Evolutionary conservation across 2,329 filamentous ascomycete genomes (phyloP).

Genomic region (Metarhizium humberi): DNA sequence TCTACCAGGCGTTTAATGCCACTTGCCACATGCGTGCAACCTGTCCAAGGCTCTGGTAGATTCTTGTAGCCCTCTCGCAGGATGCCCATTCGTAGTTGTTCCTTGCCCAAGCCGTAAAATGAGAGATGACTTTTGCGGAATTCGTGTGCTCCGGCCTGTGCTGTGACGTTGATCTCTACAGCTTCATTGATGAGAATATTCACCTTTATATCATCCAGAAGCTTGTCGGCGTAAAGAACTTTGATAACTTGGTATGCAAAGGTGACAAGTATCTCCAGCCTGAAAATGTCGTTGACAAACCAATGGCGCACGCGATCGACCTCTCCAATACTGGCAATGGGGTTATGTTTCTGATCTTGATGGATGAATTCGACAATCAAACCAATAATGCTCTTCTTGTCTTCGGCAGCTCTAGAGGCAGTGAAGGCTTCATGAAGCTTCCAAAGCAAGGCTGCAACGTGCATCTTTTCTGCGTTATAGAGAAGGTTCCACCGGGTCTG

Average conservation of each 20-base stretch:
- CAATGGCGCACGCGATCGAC: conserved; percentile 75
- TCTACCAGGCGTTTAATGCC: conserved; percentile 52
- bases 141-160: conserved; percentile 45
- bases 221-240: conserved; percentile 54
- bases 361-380: conserved; percentile 70
- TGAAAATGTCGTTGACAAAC: conserved; percentile 69
- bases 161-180: conserved; percentile 51
- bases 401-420: conserved; percentile 45
- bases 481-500: conserved; percentile 69
- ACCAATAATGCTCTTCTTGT: conserved; percentile 61
- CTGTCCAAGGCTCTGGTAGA: conserved; percentile 81
- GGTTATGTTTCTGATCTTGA: conserved; percentile 63
- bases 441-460: conserved; percentile 73
- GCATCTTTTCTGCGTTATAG: conserved; percentile 85
- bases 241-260: conserved; percentile 74
- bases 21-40: conserved; percentile 52
- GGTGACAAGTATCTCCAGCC: conserved; percentile 64
- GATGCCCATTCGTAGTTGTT: conserved; percentile 57
- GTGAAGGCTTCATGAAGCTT: conserved; percentile 65
- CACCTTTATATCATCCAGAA: conserved; percentile 44
- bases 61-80: conserved; percentile 54
- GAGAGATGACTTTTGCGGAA: conserved; percentile 64
- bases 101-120: conserved; percentile 63
- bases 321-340: conserved; percentile 56
- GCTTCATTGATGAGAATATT: conserved; percentile 59